Conservation (phyloP, 1,284 basidiomycete genomes). For the Kalmanozyma brasiliensis region DNA sequence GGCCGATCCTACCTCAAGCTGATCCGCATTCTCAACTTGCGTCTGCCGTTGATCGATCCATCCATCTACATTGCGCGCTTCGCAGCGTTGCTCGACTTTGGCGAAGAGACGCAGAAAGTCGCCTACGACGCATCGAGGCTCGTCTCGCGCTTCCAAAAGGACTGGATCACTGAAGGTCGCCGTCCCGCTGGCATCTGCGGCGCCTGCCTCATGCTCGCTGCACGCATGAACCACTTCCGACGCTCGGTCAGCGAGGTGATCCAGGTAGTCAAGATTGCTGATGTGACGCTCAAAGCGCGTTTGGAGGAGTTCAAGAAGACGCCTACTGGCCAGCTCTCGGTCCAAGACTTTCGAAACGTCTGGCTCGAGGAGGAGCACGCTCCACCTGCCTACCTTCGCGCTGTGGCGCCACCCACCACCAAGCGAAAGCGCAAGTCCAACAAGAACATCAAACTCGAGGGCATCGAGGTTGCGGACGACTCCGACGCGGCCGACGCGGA, state of each 20-base stretch:
- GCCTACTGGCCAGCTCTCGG: slow-evolving; percentile 82
- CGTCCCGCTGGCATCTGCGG: slow-evolving; percentile 97
- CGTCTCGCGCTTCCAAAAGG: slow-evolving; percentile 91
- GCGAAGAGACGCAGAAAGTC: slow-evolving; percentile 89
- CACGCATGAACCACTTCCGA: slow-evolving; percentile 97
- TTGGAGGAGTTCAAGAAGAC: slow-evolving; percentile 96
- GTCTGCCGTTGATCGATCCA: slow-evolving; percentile 88
- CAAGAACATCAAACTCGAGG: slow-evolving; percentile 38
- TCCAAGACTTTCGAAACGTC: slow-evolving; percentile 89
- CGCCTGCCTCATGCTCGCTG: slow-evolving; percentile 91
- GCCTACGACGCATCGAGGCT: slow-evolving; percentile 93
- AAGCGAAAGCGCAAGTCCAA: slow-evolving; percentile 71
- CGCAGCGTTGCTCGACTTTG: slow-evolving; percentile 94
- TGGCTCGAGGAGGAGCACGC: slow-evolving; percentile 92
- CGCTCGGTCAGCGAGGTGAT: slow-evolving; percentile 93
- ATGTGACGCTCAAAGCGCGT: slow-evolving; percentile 90
- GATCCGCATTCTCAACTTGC: slow-evolving; percentile 85
- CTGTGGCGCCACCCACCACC: slow-evolving; percentile 74
- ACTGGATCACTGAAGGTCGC: slow-evolving; percentile 96
- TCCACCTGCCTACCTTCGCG: slow-evolving; percentile 80
- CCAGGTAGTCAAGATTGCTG: slow-evolving; percentile 93
- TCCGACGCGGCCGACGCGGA: slow-evolving; percentile 35
- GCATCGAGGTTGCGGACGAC: slow-evolving; percentile 27
- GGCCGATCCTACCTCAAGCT: slow-evolving; percentile 96
- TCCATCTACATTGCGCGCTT: slow-evolving; percentile 97